Conservation (phyloP, 495 filamentous ascomycete species). For the Lineolata rhizophorae region DNA sequence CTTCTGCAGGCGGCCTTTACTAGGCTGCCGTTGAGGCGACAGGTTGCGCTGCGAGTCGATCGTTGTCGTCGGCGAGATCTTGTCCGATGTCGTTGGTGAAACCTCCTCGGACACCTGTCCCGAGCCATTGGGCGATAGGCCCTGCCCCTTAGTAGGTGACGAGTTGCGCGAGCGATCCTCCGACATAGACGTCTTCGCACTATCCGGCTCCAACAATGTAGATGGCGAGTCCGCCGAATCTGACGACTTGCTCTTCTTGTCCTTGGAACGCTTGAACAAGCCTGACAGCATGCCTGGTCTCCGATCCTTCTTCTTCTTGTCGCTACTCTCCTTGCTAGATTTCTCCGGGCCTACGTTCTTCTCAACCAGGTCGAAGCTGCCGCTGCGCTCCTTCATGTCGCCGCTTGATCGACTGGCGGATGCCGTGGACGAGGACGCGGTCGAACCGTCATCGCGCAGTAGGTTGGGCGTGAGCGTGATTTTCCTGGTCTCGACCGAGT, state of each 20-base stretch:
- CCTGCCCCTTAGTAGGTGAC: no score
- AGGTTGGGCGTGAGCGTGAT: constrained; percentile 91
- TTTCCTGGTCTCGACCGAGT: constrained; percentile 85
- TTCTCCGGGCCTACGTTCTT: constrained; percentile 29
- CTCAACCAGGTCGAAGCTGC: constrained; percentile 32
- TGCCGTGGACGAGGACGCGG: constrained; percentile 26
- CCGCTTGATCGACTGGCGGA: not conserved
- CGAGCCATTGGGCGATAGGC: no score
- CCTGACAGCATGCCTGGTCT: constrained; percentile 81
- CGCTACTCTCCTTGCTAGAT: constrained; percentile 41
- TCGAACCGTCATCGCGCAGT: constrained; percentile 58
- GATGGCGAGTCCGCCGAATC: constrained; percentile 28
- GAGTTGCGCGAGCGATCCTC: no score
- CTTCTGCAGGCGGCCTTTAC: constrained; percentile 68
- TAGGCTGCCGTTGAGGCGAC: constrained; percentile 31
- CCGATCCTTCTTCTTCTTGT: constrained; percentile 80
- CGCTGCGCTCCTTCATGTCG: constrained; percentile 40
- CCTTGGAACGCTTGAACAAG: constrained; percentile 72
- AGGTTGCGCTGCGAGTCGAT: constrained; percentile 3
- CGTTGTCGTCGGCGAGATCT: constrained; percentile 14
- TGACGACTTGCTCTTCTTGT: constrained; percentile 52
- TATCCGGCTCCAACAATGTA: constrained; percentile 28
- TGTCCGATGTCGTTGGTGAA: constrained; percentile 6
- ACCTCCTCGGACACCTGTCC: constrained; percentile 29
- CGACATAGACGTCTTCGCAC: constrained; percentile 26